phyloP scores from a whole-genome alignment of 1,284 basidiomycete genomes.

The Microbotryum lychnidis-dioicae region DNA sequence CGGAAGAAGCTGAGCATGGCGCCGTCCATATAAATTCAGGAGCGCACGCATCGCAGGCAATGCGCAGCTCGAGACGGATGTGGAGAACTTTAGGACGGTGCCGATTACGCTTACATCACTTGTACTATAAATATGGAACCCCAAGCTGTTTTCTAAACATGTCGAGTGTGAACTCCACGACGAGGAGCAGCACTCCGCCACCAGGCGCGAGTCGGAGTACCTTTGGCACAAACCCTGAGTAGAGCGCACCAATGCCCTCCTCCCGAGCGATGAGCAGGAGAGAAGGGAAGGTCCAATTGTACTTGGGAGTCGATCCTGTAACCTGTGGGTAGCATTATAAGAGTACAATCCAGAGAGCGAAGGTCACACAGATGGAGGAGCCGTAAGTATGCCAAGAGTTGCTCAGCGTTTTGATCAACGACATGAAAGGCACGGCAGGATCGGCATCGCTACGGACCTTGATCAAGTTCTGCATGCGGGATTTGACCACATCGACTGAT shows the following conservation, averaged over 20 bases:
- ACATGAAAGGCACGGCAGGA: not conserved
- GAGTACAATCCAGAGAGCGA: not conserved
- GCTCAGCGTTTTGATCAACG: not conserved
- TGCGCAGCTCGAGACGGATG: not conserved
- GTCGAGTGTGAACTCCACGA: conserved; percentile 72
- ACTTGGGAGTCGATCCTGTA: conserved; percentile 63
- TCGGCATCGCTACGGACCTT: conserved; percentile 36
- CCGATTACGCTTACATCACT: not conserved
- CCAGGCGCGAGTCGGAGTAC: conserved; percentile 82
- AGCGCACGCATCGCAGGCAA: not conserved
- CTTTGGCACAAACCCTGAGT: conserved; percentile 88
- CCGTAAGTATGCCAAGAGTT: not conserved
- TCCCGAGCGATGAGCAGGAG: conserved; percentile 73
- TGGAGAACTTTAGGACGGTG: not conserved
- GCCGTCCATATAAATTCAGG: not conserved
- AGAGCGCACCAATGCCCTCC: conserved; percentile 80
- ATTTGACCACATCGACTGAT: conserved; percentile 75
- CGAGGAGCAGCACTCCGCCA: conserved; percentile 84
- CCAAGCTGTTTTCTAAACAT: conserved; percentile 58
- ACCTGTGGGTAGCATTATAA: conserved; percentile 41
- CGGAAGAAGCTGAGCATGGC: too few species aligned
- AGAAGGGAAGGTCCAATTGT: conserved; percentile 77
- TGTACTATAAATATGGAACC: conserved; percentile 31
- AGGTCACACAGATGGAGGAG: too few species aligned
- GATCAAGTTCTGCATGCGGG: conserved; percentile 75